phyloP scores from a whole-genome alignment of 257 asterid genomes.

The Rehmannia glutinosa region DNA sequence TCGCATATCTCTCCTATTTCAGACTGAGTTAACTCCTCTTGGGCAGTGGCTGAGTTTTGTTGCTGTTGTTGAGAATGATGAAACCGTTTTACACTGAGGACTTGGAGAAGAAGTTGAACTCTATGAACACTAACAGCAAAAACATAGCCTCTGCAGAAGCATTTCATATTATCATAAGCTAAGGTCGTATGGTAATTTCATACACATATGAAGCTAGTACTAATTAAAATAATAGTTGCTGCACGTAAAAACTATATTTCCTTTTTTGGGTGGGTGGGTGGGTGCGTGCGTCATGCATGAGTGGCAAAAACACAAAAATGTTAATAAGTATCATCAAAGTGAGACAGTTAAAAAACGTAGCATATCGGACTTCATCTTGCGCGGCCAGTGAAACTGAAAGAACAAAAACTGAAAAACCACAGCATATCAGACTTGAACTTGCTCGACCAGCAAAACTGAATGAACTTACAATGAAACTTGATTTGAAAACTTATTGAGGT shows the following conservation, averaged over 20 bases:
- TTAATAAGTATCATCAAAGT: background rate
- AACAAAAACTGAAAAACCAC: background rate
- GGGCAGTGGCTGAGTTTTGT: slow-evolving; percentile 69
- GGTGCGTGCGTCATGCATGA: background rate
- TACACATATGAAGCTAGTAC: background rate
- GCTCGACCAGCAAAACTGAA: background rate
- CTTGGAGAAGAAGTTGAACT: slow-evolving; percentile 99
- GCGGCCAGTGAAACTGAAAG: no score
- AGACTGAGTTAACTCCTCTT: slow-evolving; percentile 87
- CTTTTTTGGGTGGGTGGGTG: background rate
- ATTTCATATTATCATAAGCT: slow-evolving; percentile 18
- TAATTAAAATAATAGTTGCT: background rate
- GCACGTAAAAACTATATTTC: background rate
- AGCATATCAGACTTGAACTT: background rate
- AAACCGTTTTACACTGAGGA: slow-evolving; percentile 86
- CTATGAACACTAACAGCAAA: slow-evolving; percentile 99
- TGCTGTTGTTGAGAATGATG: slow-evolving; percentile 94
- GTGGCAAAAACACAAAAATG: background rate
- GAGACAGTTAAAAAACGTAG: background rate
- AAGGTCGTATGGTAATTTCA: slow-evolving; percentile 14
- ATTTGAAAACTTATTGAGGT: no score
- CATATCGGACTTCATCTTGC: background rate
- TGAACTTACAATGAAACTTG: no score
- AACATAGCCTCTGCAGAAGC: slow-evolving; percentile 77
- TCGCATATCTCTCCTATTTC: slow-evolving; percentile 97